These are phyloP conservation scores for Geosmithia morbida DNA, from an alignment of 2,329 filamentous ascomycete species.

Conservation along the genomic window DNA sequence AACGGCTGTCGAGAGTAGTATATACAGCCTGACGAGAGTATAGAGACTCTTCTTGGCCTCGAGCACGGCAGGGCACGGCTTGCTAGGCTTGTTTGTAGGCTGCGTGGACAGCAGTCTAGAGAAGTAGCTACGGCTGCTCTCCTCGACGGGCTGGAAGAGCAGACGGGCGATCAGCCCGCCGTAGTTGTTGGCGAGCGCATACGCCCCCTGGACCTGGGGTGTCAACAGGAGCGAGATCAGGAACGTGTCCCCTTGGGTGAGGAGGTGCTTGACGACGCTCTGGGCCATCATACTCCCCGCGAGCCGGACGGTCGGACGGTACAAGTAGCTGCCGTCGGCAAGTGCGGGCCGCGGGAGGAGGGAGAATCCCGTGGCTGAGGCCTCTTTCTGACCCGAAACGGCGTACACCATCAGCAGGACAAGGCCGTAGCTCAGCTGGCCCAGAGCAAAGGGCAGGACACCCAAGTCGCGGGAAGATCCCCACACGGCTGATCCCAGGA, in stretches of 20 bases:
- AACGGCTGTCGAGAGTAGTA: constrained; percentile 55
- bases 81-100: constrained; percentile 9
- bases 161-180: constrained; percentile 79
- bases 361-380: constrained; percentile 49
- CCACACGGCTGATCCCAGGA: constrained; percentile 57
- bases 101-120: constrained; percentile 49
- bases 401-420: constrained; percentile 58
- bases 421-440: constrained; percentile 64
- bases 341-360: constrained; percentile 37
- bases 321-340: constrained; percentile 38
- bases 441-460: constrained; percentile 77
- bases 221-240: constrained; percentile 68
- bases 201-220: constrained; percentile 73
- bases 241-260: constrained; percentile 89
- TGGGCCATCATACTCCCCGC: constrained; percentile 77
- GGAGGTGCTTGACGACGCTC: constrained; percentile 77
- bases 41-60: constrained; percentile 39
- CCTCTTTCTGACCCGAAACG: constrained; percentile 41
- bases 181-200: constrained; percentile 89
- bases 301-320: constrained; percentile 54
- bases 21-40: constrained; percentile 57
- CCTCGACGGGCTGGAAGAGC: constrained; percentile 89
- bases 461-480: constrained; percentile 44
- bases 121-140: constrained; percentile 82
- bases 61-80: constrained; percentile 11